Evolutionary conservation across 495 filamentous ascomycete species (phyloP), one percentile per base, ranked within the genome.

Genomic region (Tetracladium setigerum): DNA sequence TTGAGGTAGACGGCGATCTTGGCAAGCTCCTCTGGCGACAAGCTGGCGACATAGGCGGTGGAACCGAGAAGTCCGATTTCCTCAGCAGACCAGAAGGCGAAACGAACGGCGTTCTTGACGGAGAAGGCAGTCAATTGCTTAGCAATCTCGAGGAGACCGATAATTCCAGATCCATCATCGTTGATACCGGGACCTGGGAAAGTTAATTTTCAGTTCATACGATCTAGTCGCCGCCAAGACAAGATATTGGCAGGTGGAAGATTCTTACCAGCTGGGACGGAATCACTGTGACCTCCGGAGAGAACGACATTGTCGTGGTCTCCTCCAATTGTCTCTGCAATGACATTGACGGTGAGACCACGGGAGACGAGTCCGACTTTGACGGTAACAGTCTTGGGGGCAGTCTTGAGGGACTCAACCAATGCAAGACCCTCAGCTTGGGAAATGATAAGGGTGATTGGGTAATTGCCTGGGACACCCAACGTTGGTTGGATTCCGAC

Each of bases 1-100:
- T 88, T 85, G 55, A 88, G 79, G 56, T 87, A 85, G 4, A 84
- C 71, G 1, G 72, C 60, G 50, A 87, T 74, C 55, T 79, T 78
- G 31, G 62, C 65, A 11, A 75, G 64, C 39, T 78, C 77, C n/a
- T 65, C 67, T 2, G 62, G 41, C 16, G 64, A 53, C 42, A 76
- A 68, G 18, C 59, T 56, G 17, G 70, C 62, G 53, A 85, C 70
- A 62, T 83, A 87, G 58, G 69, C 66, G 22, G 71, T 67, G 19
- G 77, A 76, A 35, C 84, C 84, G 15, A 86, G 59, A 17, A 84
- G 70, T 44, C 80, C 82, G 41, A 69, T 71, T 60, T 82, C 77
- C 63, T 86, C 83, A 8, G 73, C 84, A 8, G 78, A 73, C 77
- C 80, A 87, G 67, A 77, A 87, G 46, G 63, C 69, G 61, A 88